Evolutionary conservation across 1,139 yeast genomes (phyloP).

Genomic region (Debaryomycetaceae sp.): DNA sequence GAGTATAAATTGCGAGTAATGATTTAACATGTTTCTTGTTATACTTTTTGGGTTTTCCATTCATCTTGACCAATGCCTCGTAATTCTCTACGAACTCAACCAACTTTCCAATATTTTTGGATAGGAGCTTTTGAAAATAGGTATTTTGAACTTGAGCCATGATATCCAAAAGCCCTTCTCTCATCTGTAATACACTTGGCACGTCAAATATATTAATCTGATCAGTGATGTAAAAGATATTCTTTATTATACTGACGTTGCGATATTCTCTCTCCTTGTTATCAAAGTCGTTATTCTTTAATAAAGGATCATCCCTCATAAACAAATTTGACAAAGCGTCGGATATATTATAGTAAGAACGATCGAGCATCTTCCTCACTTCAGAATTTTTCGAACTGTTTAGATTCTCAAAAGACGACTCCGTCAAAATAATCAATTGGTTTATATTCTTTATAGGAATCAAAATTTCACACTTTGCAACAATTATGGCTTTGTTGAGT

Average conservation of each 20-base stretch:
- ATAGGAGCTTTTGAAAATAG: slow-evolving; percentile 47
- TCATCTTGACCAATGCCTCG: slow-evolving; percentile 47
- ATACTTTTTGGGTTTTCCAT: slow-evolving; percentile 60
- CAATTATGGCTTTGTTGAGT: slow-evolving; percentile 48
- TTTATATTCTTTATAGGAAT: slow-evolving; percentile 33
- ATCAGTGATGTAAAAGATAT: slow-evolving; percentile 56
- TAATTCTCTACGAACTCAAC: slow-evolving; percentile 65
- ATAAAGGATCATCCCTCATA: slow-evolving; percentile 40
- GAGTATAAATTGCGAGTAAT: slow-evolving; percentile 52
- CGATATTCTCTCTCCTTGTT: slow-evolving; percentile 59
- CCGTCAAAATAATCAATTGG: slow-evolving; percentile 32
- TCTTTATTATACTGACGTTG: slow-evolving; percentile 60
- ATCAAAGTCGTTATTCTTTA: slow-evolving; percentile 44
- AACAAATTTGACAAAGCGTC: slow-evolving; percentile 37
- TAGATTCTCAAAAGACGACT: slow-evolving; percentile 27
- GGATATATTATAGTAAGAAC: slow-evolving; percentile 37
- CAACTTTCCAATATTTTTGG: slow-evolving; percentile 55
- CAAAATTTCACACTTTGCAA: slow-evolving; percentile 40
- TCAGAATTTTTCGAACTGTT: slow-evolving; percentile 14
- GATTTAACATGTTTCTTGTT: slow-evolving; percentile 57
- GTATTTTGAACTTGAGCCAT: slow-evolving; percentile 41
- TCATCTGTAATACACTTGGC: slow-evolving; percentile 31
- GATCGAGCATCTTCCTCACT: slow-evolving; percentile 35
- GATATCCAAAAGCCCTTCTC: slow-evolving; percentile 43
- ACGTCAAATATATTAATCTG: slow-evolving; percentile 36